A percentile compares a stretch with the other conserved stretches of the same genome.
Conservation (phyloP, 2,329 filamentous ascomycete genomes). For the Fusarium pseudonygamai region DNA sequence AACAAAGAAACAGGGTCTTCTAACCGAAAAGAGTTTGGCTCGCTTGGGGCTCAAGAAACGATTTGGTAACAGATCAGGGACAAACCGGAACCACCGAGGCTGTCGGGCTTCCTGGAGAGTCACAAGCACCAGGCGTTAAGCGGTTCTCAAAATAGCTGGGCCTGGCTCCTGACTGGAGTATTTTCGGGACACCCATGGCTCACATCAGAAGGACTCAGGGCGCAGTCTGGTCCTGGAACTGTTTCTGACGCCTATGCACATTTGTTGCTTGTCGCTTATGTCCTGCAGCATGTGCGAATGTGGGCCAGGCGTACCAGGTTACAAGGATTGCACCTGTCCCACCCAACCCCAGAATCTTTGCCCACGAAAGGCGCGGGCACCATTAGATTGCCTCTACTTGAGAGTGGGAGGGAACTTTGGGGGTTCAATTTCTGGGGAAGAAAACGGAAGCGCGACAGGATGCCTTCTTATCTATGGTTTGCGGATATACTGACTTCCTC, state of each 20-base stretch:
- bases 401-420: conserved; percentile 35
- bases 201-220: conserved; percentile 19
- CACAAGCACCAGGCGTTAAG: conserved; percentile 21
- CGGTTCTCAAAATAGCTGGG: conserved; percentile 31
- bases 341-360: conserved; percentile 37
- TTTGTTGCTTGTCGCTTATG: conserved; percentile 7
- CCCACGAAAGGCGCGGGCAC: conserved; percentile 32
- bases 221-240: conserved; percentile 23
- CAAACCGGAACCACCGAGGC: conserved; percentile 39
- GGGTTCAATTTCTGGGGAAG: conserved; percentile 16
- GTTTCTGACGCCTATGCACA: conserved; percentile 28
- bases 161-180: neutral
- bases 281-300: conserved; percentile 12
- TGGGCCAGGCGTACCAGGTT: neutral
- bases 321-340: conserved; percentile 22
- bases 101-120: conserved; percentile 15
- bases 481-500: neutral
- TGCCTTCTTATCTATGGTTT: conserved; percentile 31
- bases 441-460: conserved; percentile 8
- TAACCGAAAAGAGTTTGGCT: conserved; percentile 33
- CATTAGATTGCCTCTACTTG: conserved; percentile 28
- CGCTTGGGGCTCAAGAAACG: conserved; percentile 35
- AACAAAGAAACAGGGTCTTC: conserved; percentile 32
- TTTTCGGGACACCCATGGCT: conserved; percentile 24
- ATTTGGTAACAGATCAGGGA: conserved; percentile 43